phyloP scores from a whole-genome alignment of 306 rosid species.

The Pyrus betulifolia region DNA sequence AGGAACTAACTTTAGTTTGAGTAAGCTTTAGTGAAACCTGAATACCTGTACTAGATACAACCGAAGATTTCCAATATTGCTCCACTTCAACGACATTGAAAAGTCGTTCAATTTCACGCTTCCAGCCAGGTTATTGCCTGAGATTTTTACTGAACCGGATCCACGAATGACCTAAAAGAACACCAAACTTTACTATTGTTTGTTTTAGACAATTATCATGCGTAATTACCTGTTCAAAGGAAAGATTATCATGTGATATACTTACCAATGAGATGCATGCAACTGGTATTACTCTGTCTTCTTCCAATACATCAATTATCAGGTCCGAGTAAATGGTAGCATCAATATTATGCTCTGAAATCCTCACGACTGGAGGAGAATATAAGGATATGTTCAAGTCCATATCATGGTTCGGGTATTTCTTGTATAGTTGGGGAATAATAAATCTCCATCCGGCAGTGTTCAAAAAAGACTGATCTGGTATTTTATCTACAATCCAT shows the following conservation, averaged over 20 bases:
- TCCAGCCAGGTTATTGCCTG: slow-evolving; percentile 71
- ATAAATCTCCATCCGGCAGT: slow-evolving; percentile 93
- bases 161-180: slow-evolving; percentile 52
- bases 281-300: slow-evolving; percentile 52
- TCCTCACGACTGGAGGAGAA: slow-evolving; percentile 60
- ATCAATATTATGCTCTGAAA: slow-evolving; percentile 47
- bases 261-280: slow-evolving; percentile 88
- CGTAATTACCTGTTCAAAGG: not conserved
- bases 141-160: slow-evolving; percentile 48
- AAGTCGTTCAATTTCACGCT: slow-evolving; percentile 48
- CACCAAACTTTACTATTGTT: not conserved
- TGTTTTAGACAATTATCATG: not conserved
- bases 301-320: slow-evolving; percentile 59
- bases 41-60: slow-evolving; percentile 74
- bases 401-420: slow-evolving; percentile 78
- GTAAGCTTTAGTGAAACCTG: not conserved
- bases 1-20: not conserved
- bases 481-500: slow-evolving; percentile 80
- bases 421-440: slow-evolving; percentile 82
- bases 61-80: slow-evolving; percentile 67
- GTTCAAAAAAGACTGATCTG: slow-evolving; percentile 74
- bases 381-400: slow-evolving; percentile 70
- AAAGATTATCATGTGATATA: not conserved
- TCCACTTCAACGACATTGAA: slow-evolving; percentile 79
- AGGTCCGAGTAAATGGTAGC: slow-evolving; percentile 46